phyloP scores from a whole-genome alignment of 2,329 filamentous ascomycete genomes.

The Fusarium fracticaudum region DNA sequence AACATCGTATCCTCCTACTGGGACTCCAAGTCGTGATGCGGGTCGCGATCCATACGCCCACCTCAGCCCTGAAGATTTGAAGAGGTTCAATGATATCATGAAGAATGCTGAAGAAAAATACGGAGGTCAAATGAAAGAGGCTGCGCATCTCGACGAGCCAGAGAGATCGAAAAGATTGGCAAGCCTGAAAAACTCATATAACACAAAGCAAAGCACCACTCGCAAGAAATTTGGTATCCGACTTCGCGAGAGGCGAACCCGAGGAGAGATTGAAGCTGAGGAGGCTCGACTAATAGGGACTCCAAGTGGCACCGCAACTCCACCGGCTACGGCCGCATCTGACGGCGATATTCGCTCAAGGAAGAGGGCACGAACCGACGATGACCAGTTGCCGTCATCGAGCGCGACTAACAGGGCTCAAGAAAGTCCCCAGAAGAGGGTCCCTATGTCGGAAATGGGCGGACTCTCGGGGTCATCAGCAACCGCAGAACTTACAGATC shows the following conservation, averaged over 20 bases:
- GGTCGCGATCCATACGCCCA: slow-evolving; percentile 56
- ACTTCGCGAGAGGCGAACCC: slow-evolving; percentile 59
- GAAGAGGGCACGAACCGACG: slow-evolving; percentile 41
- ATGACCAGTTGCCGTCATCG: slow-evolving; percentile 1
- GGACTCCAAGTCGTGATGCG: slow-evolving; percentile 47
- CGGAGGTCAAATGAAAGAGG: slow-evolving; percentile 54
- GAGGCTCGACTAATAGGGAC: slow-evolving; percentile 50
- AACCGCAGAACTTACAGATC: slow-evolving; percentile 51
- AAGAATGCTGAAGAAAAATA: slow-evolving; percentile 48
- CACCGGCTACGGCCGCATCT: neutral
- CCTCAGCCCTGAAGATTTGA: slow-evolving; percentile 46
- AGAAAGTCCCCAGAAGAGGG: slow-evolving; percentile 39
- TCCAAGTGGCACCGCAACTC: slow-evolving; percentile 17
- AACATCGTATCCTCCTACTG: neutral
- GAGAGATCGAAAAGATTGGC: slow-evolving; percentile 48
- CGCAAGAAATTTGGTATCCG: slow-evolving; percentile 68
- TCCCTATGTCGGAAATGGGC: slow-evolving; percentile 47
- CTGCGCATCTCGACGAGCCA: slow-evolving; percentile 50
- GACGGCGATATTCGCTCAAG: slow-evolving; percentile 15
- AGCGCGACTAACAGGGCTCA: neutral
- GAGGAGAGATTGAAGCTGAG: slow-evolving; percentile 56
- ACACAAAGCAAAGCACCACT: slow-evolving; percentile 65
- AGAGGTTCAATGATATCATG: slow-evolving; percentile 45
- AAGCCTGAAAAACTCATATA: slow-evolving; percentile 61
- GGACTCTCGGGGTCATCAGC: slow-evolving; percentile 49